Evolutionary conservation across 495 filamentous ascomycete species (phyloP).

Genomic region (Cairneyella variabilis): DNA sequence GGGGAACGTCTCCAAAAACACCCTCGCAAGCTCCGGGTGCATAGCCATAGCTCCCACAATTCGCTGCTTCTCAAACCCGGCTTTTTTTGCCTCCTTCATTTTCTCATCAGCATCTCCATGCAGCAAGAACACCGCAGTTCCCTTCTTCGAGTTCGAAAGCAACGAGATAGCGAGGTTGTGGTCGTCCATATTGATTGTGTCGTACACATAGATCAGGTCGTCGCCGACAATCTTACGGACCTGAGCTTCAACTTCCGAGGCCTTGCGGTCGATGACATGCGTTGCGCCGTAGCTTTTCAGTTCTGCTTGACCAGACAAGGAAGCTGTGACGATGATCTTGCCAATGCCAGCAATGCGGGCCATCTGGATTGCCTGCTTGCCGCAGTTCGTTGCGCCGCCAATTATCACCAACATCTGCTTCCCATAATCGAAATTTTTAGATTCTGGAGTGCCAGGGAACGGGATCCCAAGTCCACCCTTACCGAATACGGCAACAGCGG

Average conservation of each 20-base stretch:
- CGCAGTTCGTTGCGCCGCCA: slow-evolving; percentile 27
- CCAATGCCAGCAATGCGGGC: slow-evolving; percentile 28
- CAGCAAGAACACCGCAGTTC: not conserved
- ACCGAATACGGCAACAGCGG: not conserved
- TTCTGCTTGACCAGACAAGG: not conserved
- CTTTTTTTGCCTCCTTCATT: slow-evolving; percentile 8
- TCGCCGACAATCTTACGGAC: slow-evolving; percentile 29
- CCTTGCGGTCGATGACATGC: slow-evolving; percentile 34
- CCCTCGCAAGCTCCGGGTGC: slow-evolving; percentile 1
- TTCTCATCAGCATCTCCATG: not conserved
- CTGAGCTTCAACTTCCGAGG: slow-evolving; percentile 40
- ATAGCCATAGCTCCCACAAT: not conserved
- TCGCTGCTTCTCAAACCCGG: not conserved
- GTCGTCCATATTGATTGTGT: slow-evolving; percentile 28
- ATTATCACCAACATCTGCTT: too few species aligned
- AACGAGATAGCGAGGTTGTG: slow-evolving; percentile 1
- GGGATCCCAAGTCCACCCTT: not conserved
- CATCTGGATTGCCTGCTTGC: slow-evolving; percentile 30
- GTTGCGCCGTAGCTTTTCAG: slow-evolving; percentile 29
- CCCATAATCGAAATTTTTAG: too few species aligned
- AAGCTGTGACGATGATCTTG: slow-evolving; percentile 25
- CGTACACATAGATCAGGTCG: slow-evolving; percentile 28
- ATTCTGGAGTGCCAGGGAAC: not conserved
- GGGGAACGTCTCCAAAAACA: slow-evolving; percentile 19
- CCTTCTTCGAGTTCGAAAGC: slow-evolving; percentile 18